Conservation (phyloP, 1,284 basidiomycete genomes). For the Ustilago sp. region DNA sequence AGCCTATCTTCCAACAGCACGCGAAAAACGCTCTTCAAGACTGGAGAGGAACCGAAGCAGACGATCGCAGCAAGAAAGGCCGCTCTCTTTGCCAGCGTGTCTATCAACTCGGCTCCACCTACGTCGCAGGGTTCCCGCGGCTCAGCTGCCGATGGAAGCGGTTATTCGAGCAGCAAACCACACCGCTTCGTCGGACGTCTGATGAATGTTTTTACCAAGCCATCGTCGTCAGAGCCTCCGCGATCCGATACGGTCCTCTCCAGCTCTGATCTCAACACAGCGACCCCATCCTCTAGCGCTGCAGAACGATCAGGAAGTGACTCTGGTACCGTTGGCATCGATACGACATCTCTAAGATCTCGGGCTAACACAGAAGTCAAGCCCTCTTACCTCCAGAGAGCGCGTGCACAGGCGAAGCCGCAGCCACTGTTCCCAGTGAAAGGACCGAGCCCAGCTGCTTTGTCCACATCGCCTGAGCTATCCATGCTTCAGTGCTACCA, state of each 20-base stretch:
- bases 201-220: conserved; percentile 40
- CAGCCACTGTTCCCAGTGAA: conserved; percentile 28
- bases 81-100: conserved; percentile 26
- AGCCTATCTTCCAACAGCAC: conserved; percentile 11
- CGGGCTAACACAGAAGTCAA: conserved; percentile 9
- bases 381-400: conserved; percentile 19
- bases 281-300: neutral
- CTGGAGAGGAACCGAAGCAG: conserved; percentile 37
- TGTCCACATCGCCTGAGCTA: conserved; percentile 53
- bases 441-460: conserved; percentile 19
- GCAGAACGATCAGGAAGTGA: neutral
- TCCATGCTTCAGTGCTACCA: conserved; percentile 50
- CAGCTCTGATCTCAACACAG: conserved; percentile 4
- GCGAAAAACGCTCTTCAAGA: conserved; percentile 29
- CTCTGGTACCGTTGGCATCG: neutral
- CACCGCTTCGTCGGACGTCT: conserved; percentile 41
- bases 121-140: conserved; percentile 14
- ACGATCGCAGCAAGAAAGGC: conserved; percentile 42
- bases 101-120: conserved; percentile 29
- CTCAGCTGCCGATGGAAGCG: neutral
- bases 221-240: conserved; percentile 20
- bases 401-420: conserved; percentile 17
- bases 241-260: conserved; percentile 4
- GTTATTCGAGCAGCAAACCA: conserved; percentile 20
- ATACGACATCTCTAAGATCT: conserved; percentile 2